phyloP scores from a whole-genome alignment of 2,329 filamentous ascomycete genomes.

The Neurospora sp. region DNA sequence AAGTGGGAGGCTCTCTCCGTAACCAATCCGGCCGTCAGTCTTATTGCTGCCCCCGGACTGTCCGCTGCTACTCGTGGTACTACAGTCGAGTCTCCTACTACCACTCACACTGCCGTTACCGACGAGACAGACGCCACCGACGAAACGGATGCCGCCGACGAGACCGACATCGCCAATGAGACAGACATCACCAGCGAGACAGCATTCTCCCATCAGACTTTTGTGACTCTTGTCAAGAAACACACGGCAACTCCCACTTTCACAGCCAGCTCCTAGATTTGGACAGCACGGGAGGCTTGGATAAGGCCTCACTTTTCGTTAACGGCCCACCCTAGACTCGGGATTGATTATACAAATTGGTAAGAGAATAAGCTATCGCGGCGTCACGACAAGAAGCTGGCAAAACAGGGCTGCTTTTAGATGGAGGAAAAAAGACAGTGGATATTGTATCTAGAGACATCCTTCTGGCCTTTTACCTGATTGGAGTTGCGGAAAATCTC shows the following conservation, averaged over 20 bases:
- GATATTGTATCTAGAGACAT: background rate
- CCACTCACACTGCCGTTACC: background rate
- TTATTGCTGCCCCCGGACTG: background rate
- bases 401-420: background rate
- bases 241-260: background rate
- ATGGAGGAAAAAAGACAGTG: background rate
- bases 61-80: background rate
- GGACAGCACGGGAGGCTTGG: no score
- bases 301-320: background rate
- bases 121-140: background rate
- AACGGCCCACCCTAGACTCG: background rate
- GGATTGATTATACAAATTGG: background rate
- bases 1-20: background rate
- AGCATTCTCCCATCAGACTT: background rate
- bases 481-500: background rate
- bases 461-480: background rate
- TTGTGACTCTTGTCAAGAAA: background rate
- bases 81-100: background rate
- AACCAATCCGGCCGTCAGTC: background rate
- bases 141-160: background rate
- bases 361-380: background rate
- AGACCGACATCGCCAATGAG: background rate
- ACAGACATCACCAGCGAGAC: background rate
- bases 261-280: no score
- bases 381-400: background rate